Evolutionary conservation across 371 early-diverging fungal species (phyloP), one percentile per base, ranked within the genome.

Genomic region (Parasitella parasitica): DNA sequence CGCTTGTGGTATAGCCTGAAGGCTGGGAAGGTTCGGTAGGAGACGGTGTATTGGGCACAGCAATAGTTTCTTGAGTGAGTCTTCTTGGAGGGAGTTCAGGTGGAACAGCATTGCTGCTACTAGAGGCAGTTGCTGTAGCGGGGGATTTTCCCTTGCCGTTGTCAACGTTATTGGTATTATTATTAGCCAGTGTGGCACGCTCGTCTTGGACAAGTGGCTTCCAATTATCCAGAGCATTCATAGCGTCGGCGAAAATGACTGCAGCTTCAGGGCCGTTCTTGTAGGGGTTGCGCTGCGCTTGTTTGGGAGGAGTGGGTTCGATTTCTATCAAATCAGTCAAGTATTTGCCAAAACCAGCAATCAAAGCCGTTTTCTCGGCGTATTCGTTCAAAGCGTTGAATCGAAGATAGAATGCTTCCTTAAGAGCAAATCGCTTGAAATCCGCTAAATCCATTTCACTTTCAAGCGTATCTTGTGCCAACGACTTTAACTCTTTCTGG

Each of bases 311-410:
- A 3, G 75, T 76, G 30, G 80, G 77, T 32, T 72, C 71, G 22
- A 75, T 74, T 28, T 78, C 70, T 20, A 81, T 65, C 41, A 75
- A 57, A 64, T 81, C 81, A 0, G 73, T 72, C 28, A 81, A 67
- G 28, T 81, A 81, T 59, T 75, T 77, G 13, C 77, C 81, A 66
- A 81, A 81, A 7, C 81, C 81, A 16, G 81, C 78, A 52, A 81
- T 66, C 27, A 81, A 64, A 2, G 75, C 67, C 4, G 68, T 60
- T 59, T 81, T 81, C 52, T 78, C 73, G 3, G 78, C 78, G 66
- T 71, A 74, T 30, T 78, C 81, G 36, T 64, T 62, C 71, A 78
- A 63, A 4, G 81, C 78, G 59, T 81, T 81, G 43, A 81, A 76
- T n/a, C 78, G 71, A 37, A 78, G 46, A 52, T 81, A 81, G 51